phyloP scores from a whole-genome alignment of 192 early-diverging fungal species.

The Tieghemiomyces parasiticus region DNA sequence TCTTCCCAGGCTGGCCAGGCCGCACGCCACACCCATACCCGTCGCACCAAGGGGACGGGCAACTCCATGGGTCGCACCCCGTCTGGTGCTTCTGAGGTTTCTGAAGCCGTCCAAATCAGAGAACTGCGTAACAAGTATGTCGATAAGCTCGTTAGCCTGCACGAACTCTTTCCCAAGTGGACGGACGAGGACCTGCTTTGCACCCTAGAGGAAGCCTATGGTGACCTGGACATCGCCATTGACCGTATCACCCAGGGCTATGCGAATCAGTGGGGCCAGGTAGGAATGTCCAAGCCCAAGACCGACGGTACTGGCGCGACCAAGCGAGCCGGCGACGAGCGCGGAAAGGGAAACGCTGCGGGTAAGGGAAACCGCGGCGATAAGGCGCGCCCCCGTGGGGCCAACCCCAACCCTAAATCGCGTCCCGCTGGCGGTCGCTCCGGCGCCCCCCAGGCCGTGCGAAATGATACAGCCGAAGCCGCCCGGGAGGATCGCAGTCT shows the following conservation, averaged over 20 bases:
- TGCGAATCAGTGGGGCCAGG: constrained; percentile 73
- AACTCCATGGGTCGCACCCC: too few relatives aligned
- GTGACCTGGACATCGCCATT: constrained; percentile 71
- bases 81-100: too few relatives aligned
- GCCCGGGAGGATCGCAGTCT: not conserved
- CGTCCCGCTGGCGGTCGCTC: not conserved
- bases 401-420: not conserved
- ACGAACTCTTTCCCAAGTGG: constrained; percentile 70
- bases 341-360: constrained; percentile 1
- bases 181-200: constrained; percentile 76
- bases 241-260: constrained; percentile 71
- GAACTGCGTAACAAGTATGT: constrained; percentile 43
- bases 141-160: constrained; percentile 37
- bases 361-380: not conserved
- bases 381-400: constrained; percentile 10
- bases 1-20: too few relatives aligned
- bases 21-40: too few relatives aligned
- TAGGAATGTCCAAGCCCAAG: constrained; percentile 51
- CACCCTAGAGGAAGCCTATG: constrained; percentile 68
- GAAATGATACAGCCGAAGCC: not conserved
- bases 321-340: not conserved
- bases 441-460: too few relatives aligned
- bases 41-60: too few relatives aligned
- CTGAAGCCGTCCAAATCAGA: constrained; percentile 39
- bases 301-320: constrained; percentile 18